A percentile compares a stretch with the other conserved stretches of the same genome.
These are phyloP conservation scores for Pouteria glomerata DNA, from an alignment of 148 eudicot species.

Conservation along the genomic window DNA sequence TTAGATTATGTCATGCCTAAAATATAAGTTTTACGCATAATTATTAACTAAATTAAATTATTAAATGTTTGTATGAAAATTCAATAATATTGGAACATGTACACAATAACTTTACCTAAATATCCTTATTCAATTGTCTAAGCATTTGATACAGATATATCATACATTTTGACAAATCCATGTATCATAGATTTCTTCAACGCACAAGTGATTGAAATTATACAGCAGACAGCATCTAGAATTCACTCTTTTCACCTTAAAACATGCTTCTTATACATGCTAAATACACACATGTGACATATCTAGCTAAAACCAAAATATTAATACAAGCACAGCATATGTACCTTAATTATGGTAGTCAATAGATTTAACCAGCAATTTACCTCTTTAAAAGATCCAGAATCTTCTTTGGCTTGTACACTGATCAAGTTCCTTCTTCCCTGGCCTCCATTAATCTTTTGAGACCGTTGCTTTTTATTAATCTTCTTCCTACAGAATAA, in stretches of 20 bases:
- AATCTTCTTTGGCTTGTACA: conserved; percentile 16
- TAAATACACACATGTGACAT: background rate
- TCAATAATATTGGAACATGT: too few species aligned
- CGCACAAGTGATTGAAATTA: background rate
- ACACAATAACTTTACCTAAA: too few species aligned
- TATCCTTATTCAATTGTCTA: too few species aligned
- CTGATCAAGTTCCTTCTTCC: conserved; percentile 26
- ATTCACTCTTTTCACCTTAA: background rate
- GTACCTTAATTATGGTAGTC: background rate
- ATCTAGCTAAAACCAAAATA: background rate
- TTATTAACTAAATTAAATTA: too few species aligned
- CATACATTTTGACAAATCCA: too few species aligned
- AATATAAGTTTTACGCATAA: too few species aligned
- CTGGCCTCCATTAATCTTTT: conserved; percentile 17
- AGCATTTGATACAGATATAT: too few species aligned
- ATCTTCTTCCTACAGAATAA: conserved; percentile 11
- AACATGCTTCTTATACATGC: background rate
- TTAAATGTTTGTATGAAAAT: too few species aligned
- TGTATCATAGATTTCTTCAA: too few species aligned
- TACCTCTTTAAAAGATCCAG: conserved; percentile 21
- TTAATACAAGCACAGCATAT: background rate
- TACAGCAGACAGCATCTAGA: too few species aligned
- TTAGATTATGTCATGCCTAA: too few species aligned
- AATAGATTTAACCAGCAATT: background rate
- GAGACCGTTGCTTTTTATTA: conserved; percentile 13